A percentile compares a stretch with the other conserved stretches of the same genome.
Evolutionary conservation across 2,329 filamentous ascomycete species (phyloP).

Genomic region (Aureobasidium sp.): DNA sequence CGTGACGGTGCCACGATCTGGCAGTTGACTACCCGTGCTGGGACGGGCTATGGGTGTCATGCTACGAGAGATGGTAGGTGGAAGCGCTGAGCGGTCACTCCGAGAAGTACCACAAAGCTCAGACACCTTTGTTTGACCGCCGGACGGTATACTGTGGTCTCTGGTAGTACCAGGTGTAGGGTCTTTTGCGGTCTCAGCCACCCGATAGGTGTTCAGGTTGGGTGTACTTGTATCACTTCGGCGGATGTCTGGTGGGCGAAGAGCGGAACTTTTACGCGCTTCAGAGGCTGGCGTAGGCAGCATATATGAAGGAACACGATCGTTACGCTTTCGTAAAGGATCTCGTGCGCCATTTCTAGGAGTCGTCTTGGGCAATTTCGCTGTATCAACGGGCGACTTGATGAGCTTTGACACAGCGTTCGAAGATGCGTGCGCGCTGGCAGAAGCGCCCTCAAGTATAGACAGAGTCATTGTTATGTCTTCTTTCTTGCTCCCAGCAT

Average conservation of each 20-base stretch:
- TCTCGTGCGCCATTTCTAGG: not conserved
- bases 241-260: not conserved
- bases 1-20: not conserved
- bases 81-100: not conserved
- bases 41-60: not conserved
- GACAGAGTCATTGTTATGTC: slow-evolving; percentile 21
- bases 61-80: not conserved
- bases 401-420: not conserved
- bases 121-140: not conserved
- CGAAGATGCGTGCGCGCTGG: not conserved
- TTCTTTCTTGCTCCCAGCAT: not conserved
- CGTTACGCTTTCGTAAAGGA: not conserved
- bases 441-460: slow-evolving; percentile 22
- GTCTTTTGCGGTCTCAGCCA: not conserved
- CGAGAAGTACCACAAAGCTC: not conserved
- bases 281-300: slow-evolving; percentile 12
- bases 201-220: not conserved
- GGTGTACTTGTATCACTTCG: not conserved
- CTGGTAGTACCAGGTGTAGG: not conserved
- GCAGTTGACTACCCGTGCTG: not conserved
- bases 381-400: not conserved
- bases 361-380: not conserved
- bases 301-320: slow-evolving; percentile 10
- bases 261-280: not conserved
- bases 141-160: not conserved